phyloP scores from a whole-genome alignment of 306 rosid genomes.

The Acmispon strigosus region DNA sequence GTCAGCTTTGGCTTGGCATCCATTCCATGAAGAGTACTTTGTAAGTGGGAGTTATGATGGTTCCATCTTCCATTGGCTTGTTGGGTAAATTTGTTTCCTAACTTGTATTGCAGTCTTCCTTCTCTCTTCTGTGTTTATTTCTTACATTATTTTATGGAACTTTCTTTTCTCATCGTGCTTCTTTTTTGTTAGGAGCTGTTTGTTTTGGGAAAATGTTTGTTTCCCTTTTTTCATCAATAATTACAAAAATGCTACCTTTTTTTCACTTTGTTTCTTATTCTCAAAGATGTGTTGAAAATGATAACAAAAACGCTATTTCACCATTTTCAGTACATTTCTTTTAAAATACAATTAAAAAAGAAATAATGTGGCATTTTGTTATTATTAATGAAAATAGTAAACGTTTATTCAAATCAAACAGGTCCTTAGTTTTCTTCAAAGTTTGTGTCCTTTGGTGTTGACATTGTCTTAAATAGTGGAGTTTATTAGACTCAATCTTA shows the following conservation, averaged over 20 bases:
- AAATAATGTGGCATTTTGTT: neutral
- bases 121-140: constrained; percentile 1
- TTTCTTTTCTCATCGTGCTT: neutral
- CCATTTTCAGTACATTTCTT: neutral
- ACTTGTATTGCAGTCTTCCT: neutral
- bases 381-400: neutral
- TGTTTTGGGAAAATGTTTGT: neutral
- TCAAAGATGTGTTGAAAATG: neutral
- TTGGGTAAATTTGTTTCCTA: constrained; percentile 58
- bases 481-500: neutral
- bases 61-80: constrained; percentile 98
- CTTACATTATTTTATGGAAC: neutral
- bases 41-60: constrained; percentile 98
- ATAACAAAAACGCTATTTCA: neutral
- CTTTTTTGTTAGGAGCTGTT: neutral
- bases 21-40: constrained; percentile 96
- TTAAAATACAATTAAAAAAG: neutral
- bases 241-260: neutral
- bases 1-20: constrained; percentile 97
- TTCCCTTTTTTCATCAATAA: neutral
- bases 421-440: neutral
- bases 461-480: neutral
- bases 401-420: neutral
- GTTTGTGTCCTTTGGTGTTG: neutral
- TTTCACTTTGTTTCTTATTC: neutral